phyloP scores from a whole-genome alignment of 1,139 yeast species.

The Geotrichum europaeum region DNA sequence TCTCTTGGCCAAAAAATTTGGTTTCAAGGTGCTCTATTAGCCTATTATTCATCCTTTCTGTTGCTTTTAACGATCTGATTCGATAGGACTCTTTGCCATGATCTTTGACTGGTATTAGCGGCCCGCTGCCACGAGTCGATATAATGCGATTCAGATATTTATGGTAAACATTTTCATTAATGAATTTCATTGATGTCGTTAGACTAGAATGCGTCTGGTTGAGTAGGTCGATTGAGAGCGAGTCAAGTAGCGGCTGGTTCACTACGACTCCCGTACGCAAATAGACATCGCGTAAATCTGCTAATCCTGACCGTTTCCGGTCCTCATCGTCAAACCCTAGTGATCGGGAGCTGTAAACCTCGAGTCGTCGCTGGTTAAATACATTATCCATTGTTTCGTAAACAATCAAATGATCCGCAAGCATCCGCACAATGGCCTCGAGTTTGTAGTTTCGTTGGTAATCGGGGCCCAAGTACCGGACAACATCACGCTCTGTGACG shows the following conservation, averaged over 20 bases:
- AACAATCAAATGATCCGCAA: slow-evolving; percentile 27
- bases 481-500: slow-evolving; percentile 18
- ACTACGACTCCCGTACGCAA: background rate
- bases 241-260: slow-evolving; percentile 5
- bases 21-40: background rate
- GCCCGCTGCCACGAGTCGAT: background rate
- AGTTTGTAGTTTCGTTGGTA: slow-evolving; percentile 22
- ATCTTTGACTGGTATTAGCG: background rate
- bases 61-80: background rate
- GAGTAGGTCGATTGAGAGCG: slow-evolving; percentile 8
- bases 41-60: background rate
- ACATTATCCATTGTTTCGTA: slow-evolving; percentile 26
- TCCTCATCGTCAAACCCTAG: background rate
- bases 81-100: background rate
- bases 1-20: background rate
- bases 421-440: slow-evolving; percentile 29
- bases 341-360: slow-evolving; percentile 4
- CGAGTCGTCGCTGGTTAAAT: slow-evolving; percentile 11
- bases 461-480: slow-evolving; percentile 24
- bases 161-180: background rate
- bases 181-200: slow-evolving; percentile 1
- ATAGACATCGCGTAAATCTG: background rate
- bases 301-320: background rate
- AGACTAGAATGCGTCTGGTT: slow-evolving; percentile 9
- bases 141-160: background rate